These are phyloP conservation scores for Colletotrichum kahawae DNA, from an alignment of 2,329 filamentous ascomycete species.

Conservation along the genomic window DNA sequence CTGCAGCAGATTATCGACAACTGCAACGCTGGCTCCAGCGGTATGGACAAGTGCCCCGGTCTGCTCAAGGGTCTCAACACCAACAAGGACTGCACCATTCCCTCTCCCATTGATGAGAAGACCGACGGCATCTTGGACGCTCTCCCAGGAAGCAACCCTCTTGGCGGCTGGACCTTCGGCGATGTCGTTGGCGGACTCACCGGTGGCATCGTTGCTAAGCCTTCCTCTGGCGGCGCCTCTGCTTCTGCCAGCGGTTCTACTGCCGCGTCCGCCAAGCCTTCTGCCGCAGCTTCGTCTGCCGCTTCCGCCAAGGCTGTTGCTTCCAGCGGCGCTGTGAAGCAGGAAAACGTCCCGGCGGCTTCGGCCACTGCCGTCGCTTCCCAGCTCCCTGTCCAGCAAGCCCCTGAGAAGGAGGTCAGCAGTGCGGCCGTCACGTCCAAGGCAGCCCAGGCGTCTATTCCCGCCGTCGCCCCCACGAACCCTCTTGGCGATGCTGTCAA, in stretches of 20 bases:
- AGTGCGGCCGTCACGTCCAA: neutral
- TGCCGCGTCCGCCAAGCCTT: neutral
- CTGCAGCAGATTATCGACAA: conserved; percentile 72
- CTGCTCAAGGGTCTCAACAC: conserved; percentile 59
- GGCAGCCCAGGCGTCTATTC: neutral
- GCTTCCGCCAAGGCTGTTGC: neutral
- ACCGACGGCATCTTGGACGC: conserved; percentile 46
- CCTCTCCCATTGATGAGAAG: conserved; percentile 50
- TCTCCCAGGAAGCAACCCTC: conserved; percentile 61
- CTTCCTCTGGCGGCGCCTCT: neutral
- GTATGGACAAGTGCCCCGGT: conserved; percentile 67
- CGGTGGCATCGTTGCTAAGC: conserved; percentile 3
- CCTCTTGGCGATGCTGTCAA: neutral
- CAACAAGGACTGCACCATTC: conserved; percentile 54
- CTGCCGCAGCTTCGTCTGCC: neutral
- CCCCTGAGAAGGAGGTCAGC: neutral
- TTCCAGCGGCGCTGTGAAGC: neutral
- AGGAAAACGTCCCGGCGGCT: neutral
- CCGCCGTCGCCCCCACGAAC: conserved; percentile 20
- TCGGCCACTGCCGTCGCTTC: neutral
- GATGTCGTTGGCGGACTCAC: neutral
- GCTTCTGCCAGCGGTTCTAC: neutral
- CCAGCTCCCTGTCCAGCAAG: conserved; percentile 11
- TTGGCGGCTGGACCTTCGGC: conserved; percentile 54
- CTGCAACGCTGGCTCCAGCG: conserved; percentile 64